Evolutionary conservation across 2,329 filamentous ascomycete species (phyloP), one percentile per base, ranked within the genome.

Genomic region (Pyricularia pennisetigena): DNA sequence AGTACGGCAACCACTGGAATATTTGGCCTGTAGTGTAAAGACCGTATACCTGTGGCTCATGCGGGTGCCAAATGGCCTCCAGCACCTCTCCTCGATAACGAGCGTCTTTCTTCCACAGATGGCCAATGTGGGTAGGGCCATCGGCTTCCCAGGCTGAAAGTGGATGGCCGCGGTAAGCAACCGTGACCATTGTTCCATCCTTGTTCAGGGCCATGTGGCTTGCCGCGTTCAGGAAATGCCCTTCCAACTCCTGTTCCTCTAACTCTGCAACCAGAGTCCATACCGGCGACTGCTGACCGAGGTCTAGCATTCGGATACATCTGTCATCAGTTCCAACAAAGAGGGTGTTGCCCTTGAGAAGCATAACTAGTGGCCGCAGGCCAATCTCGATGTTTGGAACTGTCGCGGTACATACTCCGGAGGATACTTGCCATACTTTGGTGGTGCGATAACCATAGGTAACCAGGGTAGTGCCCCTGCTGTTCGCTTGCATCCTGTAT

Each of bases 1-100:
- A 71, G 29, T 75, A 71, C 10, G 75, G 75, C 65, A 72, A 66
- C 76, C 75, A 78, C 69, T 75, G 76, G 69, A 78, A 77, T 10
- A 78, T 64, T 20, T 68, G 68, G 0, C 74, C 75, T 69, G 74
- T 74, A 30, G 73, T 71, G 67, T 76, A 74, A 16, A 76, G 32
- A 8, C 75, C 76, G 9, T 76, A 63, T 7, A 78, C 61, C 57
- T 76, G 71, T n/a, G 70, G 69, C 16, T 35, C 69, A n/a, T 72
- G 64, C 16, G 74, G 74, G 68, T 75, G 71, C 74, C 74, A 76
- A 24, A 70, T 67, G 32, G 69, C 67, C 30, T 72, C 65, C 20
- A 72, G 69, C 4, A 73, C 72, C 68, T 74, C 74, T 20, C 71
- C 71, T 65, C 26, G 71, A 35, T 70, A 68, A 57, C 12, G 2